A percentile compares a stretch with the other conserved stretches of the same genome.
These are phyloP conservation scores for Cercospora janseana DNA, from an alignment of 2,329 filamentous ascomycete species.

Conservation along the genomic window DNA sequence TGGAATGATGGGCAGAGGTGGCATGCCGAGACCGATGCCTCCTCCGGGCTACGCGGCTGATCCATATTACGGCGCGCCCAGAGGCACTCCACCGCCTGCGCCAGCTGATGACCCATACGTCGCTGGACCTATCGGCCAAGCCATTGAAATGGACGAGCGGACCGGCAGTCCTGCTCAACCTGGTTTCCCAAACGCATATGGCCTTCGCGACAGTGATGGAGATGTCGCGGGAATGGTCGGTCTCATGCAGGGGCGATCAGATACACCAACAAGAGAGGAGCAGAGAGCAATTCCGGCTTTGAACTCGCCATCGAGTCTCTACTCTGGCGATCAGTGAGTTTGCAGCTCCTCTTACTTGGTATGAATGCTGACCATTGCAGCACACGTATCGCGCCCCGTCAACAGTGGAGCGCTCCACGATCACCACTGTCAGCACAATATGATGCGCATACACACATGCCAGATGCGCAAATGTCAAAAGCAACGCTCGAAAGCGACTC, in stretches of 20 bases:
- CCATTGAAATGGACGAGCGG: conserved; percentile 78
- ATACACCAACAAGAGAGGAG: conserved; percentile 53
- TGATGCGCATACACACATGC: conserved; percentile 6
- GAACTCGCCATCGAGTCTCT: conserved; percentile 72
- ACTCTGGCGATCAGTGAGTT: conserved; percentile 67
- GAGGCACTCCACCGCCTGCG: conserved; percentile 26
- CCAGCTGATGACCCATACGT: conserved; percentile 37
- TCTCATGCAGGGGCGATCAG: conserved; percentile 57
- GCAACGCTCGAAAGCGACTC: conserved; percentile 17
- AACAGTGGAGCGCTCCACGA: conserved; percentile 39
- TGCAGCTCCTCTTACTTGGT: background rate
- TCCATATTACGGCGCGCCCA: conserved; percentile 26
- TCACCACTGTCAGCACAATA: conserved; percentile 17
- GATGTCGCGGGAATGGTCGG: conserved; percentile 73
- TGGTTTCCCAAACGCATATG: conserved; percentile 35
- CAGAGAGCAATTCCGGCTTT: no score
- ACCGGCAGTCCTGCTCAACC: conserved; percentile 40
- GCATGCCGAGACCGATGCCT: conserved; percentile 28
- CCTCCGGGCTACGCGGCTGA: conserved; percentile 32
- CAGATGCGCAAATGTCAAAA: conserved; percentile 17
- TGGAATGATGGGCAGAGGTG: conserved; percentile 34
- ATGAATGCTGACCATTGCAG: conserved; percentile 30
- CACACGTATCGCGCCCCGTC: conserved; percentile 50
- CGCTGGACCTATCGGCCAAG: conserved; percentile 54
- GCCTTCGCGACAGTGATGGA: conserved; percentile 61